Base-by-base conservation (phyloP, 2,329 filamentous ascomycete genomes). In the Polychaeton citri region DNA sequence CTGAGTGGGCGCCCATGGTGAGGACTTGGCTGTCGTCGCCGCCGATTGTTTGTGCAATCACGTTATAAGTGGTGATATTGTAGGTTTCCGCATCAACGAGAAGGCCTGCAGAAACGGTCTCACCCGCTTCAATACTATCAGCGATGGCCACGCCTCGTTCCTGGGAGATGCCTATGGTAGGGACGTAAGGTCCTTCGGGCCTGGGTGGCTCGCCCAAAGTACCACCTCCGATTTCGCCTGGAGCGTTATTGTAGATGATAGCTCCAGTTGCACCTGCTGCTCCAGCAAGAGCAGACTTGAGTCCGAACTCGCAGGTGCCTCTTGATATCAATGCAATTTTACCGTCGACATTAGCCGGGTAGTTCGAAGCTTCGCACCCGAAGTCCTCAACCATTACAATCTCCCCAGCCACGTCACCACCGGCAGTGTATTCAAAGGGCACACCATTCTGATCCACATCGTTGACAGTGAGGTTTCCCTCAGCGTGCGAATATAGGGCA, bases 201-300 rank as follows among this genome's bases (percentile, higher is more conserved):
- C 38, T 35, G 19, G 38, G 38, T 1, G 48, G 38, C 7, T 34
- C 32, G 12, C 38, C 38, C 15, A 39, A 34, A 4, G 38, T 39
- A 18, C 28, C 40, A 24, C 80, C 82, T n/a, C 60, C 55, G 6
- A 51, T 45, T 1, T 51, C 45, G 9, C 73, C 79, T 1, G 68
- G 59, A 2, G 75, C 74, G 45, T 76, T 78, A 63, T 87, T 84
- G 60, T 82, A 87, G 30, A 88, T 65, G 9, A 88, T 60, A 1
- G 76, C 79, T 1, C 76, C 81, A 4, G 73, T 55, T 4, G 82
- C 82, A 17, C 81, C 79, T 1, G 79, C 78, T 34, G 64, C 66
- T 26, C 76, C 78, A 5, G 82, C 81, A 13, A 71, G 62, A 36
- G 67, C 68, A 2, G 78, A 79, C 62, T 88, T 88, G 40, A 67